phyloP scores from a whole-genome alignment of 208 protist species.

The Herpetomonas samuelpessoai region DNA sequence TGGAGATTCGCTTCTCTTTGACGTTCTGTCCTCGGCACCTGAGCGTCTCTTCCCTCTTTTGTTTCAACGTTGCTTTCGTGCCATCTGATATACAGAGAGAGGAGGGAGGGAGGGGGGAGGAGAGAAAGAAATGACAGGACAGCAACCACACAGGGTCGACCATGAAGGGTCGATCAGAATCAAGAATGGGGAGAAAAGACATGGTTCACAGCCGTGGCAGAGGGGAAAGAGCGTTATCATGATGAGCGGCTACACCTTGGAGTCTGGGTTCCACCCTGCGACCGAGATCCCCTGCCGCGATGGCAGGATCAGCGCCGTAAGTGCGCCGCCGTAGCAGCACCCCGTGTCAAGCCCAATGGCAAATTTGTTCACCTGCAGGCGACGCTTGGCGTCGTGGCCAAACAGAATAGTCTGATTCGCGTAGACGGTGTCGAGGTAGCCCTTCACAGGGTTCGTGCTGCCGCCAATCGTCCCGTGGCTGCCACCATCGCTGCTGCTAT shows the following conservation, averaged over 20 bases:
- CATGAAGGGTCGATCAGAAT: too few relatives aligned
- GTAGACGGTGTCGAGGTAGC: constrained; percentile 12
- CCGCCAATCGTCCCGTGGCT: background rate
- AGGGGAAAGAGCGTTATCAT: too few relatives aligned
- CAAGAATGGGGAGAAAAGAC: too few relatives aligned
- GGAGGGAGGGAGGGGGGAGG: too few relatives aligned
- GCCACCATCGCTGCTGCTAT: background rate
- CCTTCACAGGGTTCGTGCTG: background rate
- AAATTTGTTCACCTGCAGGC: constrained; percentile 56
- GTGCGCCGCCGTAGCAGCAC: constrained; percentile 60
- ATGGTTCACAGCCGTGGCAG: too few relatives aligned
- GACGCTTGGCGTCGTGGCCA: constrained; percentile 75
- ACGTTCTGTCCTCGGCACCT: too few relatives aligned
- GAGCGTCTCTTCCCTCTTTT: too few relatives aligned
- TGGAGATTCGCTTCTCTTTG: too few relatives aligned
- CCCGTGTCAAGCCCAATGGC: constrained; percentile 74
- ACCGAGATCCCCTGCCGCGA: constrained; percentile 41
- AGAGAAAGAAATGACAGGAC: too few relatives aligned
- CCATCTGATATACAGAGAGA: too few relatives aligned
- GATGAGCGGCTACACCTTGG: constrained; percentile 32
- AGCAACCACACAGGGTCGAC: too few relatives aligned
- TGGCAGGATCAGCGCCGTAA: constrained; percentile 61
- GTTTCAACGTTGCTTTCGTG: too few relatives aligned
- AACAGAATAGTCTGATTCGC: constrained; percentile 36
- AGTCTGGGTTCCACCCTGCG: constrained; percentile 23